Conservation (phyloP, 495 filamentous ascomycete genomes). For the Zalerion maritima region DNA sequence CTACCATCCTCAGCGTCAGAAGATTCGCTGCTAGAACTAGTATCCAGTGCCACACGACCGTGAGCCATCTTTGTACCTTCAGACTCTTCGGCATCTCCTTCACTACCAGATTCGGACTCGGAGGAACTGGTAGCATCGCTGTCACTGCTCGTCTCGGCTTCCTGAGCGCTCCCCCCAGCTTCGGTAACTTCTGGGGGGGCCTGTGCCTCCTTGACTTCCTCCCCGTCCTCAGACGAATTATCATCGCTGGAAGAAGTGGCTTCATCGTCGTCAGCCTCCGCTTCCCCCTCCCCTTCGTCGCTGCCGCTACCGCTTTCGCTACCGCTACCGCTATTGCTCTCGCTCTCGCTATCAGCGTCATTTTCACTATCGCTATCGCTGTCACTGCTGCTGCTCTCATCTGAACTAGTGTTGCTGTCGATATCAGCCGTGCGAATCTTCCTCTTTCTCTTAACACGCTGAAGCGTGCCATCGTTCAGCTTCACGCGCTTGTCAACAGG, state of each 20-base stretch:
- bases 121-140: not conserved
- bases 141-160: constrained; percentile 5
- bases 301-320: constrained; percentile 4
- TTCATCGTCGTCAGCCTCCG: constrained; percentile 7
- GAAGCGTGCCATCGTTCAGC: constrained; percentile 26
- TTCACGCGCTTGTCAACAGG: constrained; percentile 22
- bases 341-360: constrained; percentile 9
- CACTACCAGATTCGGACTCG: no score
- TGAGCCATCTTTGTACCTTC: no score
- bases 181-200: not conserved
- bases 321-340: constrained; percentile 2
- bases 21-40: no score
- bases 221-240: not conserved
- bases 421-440: constrained; percentile 31
- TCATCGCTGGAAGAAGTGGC: constrained; percentile 12
- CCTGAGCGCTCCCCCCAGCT: not conserved
- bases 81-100: no score
- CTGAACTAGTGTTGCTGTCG: constrained; percentile 20
- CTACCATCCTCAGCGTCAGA: no score
- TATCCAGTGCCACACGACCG: no score
- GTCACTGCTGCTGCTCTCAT: constrained; percentile 16
- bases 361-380: constrained; percentile 17
- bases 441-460: constrained; percentile 38
- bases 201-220: no score
- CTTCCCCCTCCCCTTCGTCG: constrained; percentile 3